phyloP scores from a whole-genome alignment of 257 asterid species.

The Solanum phureja region DNA sequence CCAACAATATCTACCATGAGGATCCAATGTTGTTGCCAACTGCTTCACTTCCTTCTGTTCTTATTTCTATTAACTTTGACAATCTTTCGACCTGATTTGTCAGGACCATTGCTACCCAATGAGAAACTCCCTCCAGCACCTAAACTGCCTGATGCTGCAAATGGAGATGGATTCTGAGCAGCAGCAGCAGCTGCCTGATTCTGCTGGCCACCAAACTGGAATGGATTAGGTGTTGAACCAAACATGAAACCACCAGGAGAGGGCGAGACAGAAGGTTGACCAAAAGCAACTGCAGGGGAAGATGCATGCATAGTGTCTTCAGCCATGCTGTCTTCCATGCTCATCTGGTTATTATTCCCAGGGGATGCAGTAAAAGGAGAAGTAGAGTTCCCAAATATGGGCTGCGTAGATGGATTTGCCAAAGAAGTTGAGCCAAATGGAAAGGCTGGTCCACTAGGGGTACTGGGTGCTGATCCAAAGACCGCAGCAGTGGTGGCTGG shows the following conservation, averaged over 20 bases:
- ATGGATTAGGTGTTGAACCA: slow-evolving; percentile 39
- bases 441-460: slow-evolving; percentile 23
- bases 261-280: slow-evolving; percentile 36
- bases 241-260: slow-evolving; percentile 38
- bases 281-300: slow-evolving; percentile 26
- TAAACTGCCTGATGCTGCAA: slow-evolving; percentile 50
- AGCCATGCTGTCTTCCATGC: slow-evolving; percentile 80
- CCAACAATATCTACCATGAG: neutral
- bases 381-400: slow-evolving; percentile 13
- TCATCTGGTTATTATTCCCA: slow-evolving; percentile 57
- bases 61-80: slow-evolving; percentile 35
- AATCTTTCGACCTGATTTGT: slow-evolving; percentile 47
- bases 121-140: slow-evolving; percentile 72
- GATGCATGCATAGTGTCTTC: slow-evolving; percentile 74
- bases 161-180: slow-evolving; percentile 28
- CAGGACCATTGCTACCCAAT: slow-evolving; percentile 53
- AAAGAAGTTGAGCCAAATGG: slow-evolving; percentile 28
- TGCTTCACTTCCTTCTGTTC: slow-evolving; percentile 41
- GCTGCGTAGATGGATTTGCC: neutral
- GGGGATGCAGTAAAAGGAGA: slow-evolving; percentile 27
- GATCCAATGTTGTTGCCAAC: neutral
- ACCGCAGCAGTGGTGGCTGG: slow-evolving; percentile 15
- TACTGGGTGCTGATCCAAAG: slow-evolving; percentile 28
- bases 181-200: slow-evolving; percentile 23
- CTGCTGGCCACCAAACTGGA: slow-evolving; percentile 56